Conservation (phyloP, 495 filamentous ascomycete species). For the Aspergillus diversus region DNA sequence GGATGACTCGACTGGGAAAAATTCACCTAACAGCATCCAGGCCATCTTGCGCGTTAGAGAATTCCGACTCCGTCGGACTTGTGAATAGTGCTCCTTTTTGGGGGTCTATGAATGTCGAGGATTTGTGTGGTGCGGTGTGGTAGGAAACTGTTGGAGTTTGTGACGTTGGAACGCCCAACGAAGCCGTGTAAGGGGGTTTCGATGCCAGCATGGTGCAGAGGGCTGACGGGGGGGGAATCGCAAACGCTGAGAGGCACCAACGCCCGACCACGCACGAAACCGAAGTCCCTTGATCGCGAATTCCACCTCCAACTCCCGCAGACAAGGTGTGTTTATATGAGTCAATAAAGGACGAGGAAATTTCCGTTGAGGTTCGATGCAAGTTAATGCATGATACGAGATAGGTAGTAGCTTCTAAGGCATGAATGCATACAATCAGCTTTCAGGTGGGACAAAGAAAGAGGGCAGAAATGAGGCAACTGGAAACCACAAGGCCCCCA, state of each 20-base stretch:
- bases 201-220: slow-evolving; percentile 75
- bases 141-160: slow-evolving; percentile 58
- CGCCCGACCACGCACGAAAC: not conserved
- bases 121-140: slow-evolving; percentile 54
- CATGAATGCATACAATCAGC: slow-evolving; percentile 1
- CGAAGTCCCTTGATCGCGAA: not conserved
- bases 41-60: slow-evolving; percentile 75
- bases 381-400: slow-evolving; percentile 26
- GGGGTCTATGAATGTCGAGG: slow-evolving; percentile 55
- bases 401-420: slow-evolving; percentile 1
- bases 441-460: slow-evolving; percentile 16
- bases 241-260: not conserved
- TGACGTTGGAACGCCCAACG: slow-evolving; percentile 60
- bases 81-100: slow-evolving; percentile 69
- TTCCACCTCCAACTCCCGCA: not conserved
- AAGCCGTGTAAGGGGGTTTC: slow-evolving; percentile 73
- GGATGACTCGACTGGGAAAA: not conserved
- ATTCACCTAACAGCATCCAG: slow-evolving; percentile 61
- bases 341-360: slow-evolving; percentile 8
- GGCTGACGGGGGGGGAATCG: not conserved
- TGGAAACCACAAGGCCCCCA: slow-evolving; percentile 8
- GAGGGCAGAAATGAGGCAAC: slow-evolving; percentile 6
- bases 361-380: slow-evolving; percentile 11
- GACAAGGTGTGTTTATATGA: slow-evolving; percentile 8
- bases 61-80: slow-evolving; percentile 93